Percentiles rank a stretch among this genome's conserved stretches.
Conservation (phyloP, 129 eudicot species). For the Logfia minima region DNA sequence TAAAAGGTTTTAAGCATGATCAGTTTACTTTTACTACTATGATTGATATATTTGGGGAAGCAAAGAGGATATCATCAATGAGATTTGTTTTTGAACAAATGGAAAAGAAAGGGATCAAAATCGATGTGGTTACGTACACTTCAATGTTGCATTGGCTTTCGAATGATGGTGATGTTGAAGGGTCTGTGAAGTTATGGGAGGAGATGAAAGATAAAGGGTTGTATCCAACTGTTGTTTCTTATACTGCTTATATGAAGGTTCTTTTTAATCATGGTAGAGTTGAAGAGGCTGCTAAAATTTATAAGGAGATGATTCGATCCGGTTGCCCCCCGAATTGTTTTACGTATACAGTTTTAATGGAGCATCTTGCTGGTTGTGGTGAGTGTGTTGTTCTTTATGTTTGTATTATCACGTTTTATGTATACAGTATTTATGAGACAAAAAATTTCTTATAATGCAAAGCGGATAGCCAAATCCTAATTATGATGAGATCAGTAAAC, state of each 20-base stretch:
- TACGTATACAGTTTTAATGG: slow-evolving; percentile 85
- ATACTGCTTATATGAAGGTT: slow-evolving; percentile 87
- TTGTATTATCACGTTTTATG: neutral
- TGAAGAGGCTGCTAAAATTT: slow-evolving; percentile 61
- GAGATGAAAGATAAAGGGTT: slow-evolving; percentile 68
- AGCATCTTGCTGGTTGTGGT: slow-evolving; percentile 86
- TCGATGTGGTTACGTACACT: slow-evolving; percentile 82
- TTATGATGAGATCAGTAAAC: neutral
- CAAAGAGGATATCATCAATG: slow-evolving; percentile 79
- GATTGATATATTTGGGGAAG: slow-evolving; percentile 97
- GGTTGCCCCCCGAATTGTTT: slow-evolving; percentile 73
- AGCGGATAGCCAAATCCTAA: neutral
- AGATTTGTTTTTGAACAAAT: slow-evolving; percentile 64
- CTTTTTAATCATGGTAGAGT: slow-evolving; percentile 62
- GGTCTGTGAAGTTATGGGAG: slow-evolving; percentile 66
- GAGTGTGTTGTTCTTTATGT: slow-evolving; percentile 21
- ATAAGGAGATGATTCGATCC: slow-evolving; percentile 72
- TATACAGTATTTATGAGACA: neutral
- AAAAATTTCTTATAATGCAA: neutral
- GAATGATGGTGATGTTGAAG: slow-evolving; percentile 79
- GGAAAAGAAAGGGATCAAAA: slow-evolving; percentile 74
- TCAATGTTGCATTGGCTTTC: slow-evolving; percentile 86
- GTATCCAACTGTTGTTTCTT: slow-evolving; percentile 71
- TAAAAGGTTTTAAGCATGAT: slow-evolving; percentile 70
- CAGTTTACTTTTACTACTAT: slow-evolving; percentile 88